Conservation (phyloP, 2,329 filamentous ascomycete genomes). For the Clarireedia homoeocarpa region DNA sequence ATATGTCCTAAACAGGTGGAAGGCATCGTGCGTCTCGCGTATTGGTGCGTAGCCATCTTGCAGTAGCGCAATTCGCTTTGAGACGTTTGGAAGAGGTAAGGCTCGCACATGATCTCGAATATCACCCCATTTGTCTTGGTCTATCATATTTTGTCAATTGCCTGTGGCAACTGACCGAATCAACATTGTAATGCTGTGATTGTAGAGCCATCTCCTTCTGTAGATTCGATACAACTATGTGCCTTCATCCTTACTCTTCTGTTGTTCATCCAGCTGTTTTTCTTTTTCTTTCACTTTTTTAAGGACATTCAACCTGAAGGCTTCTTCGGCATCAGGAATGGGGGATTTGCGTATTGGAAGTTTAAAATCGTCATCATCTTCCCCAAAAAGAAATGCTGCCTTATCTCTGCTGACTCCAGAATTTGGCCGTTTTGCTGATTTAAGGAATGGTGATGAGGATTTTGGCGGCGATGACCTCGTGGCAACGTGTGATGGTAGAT, state of each 20-base stretch:
- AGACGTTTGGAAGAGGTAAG: constrained; percentile 5
- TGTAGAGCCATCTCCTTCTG: background rate
- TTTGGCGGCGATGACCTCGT: constrained; percentile 21
- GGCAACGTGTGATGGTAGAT: constrained; percentile 16
- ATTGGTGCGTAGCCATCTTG: constrained; percentile 9
- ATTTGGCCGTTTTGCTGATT: constrained; percentile 20
- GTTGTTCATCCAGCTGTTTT: constrained; percentile 1
- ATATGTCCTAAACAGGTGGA: background rate
- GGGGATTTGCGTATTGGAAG: constrained; percentile 8
- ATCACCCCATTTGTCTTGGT: constrained; percentile 6
- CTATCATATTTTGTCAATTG: constrained; percentile 4
- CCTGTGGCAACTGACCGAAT: background rate
- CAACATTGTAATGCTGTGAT: background rate
- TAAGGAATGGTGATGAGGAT: constrained; percentile 24
- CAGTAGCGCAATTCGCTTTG: constrained; percentile 5
- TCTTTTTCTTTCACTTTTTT: constrained; percentile 17
- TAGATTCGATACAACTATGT: background rate
- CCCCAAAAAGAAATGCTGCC: constrained; percentile 30
- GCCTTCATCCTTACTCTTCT: background rate
- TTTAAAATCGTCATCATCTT: constrained; percentile 21
- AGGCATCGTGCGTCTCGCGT: constrained; percentile 9
- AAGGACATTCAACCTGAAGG: constrained; percentile 25
- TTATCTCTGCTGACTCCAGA: constrained; percentile 26
- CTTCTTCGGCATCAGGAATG: constrained; percentile 21
- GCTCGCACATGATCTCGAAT: constrained; percentile 1